Evolutionary conservation across 1,139 yeast species (phyloP).

Genomic region (Suhomyces atakaporum): DNA sequence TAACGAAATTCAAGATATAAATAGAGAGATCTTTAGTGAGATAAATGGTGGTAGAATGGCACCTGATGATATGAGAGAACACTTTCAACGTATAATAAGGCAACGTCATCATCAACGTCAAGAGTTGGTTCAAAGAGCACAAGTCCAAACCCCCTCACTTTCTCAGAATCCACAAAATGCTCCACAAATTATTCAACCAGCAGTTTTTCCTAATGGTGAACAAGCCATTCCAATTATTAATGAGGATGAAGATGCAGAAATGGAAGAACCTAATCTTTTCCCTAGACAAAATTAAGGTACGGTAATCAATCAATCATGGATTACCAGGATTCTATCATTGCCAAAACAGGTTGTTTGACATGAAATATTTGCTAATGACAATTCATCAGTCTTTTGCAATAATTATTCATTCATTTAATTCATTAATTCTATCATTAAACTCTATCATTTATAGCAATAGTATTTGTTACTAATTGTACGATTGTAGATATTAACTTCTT

Average conservation of each 20-base stretch:
- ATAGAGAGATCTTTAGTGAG: slow-evolving; percentile 39
- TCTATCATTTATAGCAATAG: slow-evolving; percentile 2
- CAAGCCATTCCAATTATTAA: slow-evolving; percentile 29
- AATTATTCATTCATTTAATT: slow-evolving; percentile 6
- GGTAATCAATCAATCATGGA: neutral
- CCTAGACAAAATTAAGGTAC: slow-evolving; percentile 9
- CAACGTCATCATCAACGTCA: slow-evolving; percentile 21
- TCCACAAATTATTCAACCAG: slow-evolving; percentile 47
- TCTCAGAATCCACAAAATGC: slow-evolving; percentile 30
- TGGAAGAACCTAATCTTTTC: slow-evolving; percentile 37
- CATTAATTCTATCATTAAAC: slow-evolving; percentile 2
- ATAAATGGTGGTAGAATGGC: slow-evolving; percentile 36
- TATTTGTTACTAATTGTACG: no score
- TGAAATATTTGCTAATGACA: neutral
- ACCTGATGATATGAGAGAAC: slow-evolving; percentile 43
- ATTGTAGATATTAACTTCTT: neutral
- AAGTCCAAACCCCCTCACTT: slow-evolving; percentile 7
- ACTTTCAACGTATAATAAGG: slow-evolving; percentile 37
- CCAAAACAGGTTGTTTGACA: neutral
- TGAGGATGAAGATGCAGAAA: slow-evolving; percentile 40
- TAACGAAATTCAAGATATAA: slow-evolving; percentile 33
- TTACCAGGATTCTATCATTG: no score
- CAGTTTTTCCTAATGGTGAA: slow-evolving; percentile 41
- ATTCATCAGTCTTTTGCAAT: neutral
- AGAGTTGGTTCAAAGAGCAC: slow-evolving; percentile 14